Evolutionary conservation across 1,139 yeast species (phyloP), one percentile per base, ranked within the genome.

Genomic region (Yamadazyma sp.): DNA sequence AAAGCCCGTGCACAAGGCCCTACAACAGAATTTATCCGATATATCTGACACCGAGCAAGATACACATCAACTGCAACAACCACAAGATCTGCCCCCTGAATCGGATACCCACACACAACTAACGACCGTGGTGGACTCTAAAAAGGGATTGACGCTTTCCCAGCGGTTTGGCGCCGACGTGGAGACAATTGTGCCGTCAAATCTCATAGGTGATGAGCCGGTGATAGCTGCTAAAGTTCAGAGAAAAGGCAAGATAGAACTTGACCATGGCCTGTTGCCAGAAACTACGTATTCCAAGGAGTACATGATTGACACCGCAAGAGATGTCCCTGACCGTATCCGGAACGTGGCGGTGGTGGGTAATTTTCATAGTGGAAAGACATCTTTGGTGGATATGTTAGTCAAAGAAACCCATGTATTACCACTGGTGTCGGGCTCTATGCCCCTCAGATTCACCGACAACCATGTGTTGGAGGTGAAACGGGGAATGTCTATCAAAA

Each of bases 341-440:
- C 72, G 95, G 40, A 90, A 86, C 56, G 64, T 90, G n/a, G 86
- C 92, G 0, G 47, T 94, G 1, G 78, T 83, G n/a, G 98, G 98
- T 0, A 78, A 80, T 36, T 55, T 86, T 2, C 87, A 87, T 51
- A 80, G 86, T n/a, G 98, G 99, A 2, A 92, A 94, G 61, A 86
- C 97, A 0, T 70, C 88, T 0, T 61, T 90, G 1, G 48, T 86
- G n/a, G 96, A 89, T 54, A 60, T 77, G 62, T 59, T 90, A 23
- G 78, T 88, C 0, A 49, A 64, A 4, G 80, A 81, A 39, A 80
- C 95, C 0, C 96, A 88, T 55, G 41, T 53, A 4, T 46, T 72
- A 7, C 42, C 56, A 4, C 28, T n/a, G 28, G 15, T 12, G 28
- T 3, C 15, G 15, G 28, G 9, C 55, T 50, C 48, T 44, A 55